A percentile compares a stretch with the other conserved stretches of the same genome.
Evolutionary conservation across 176 grass and related monocot species (phyloP).

Genomic region (Alopecurus myosuroides): DNA sequence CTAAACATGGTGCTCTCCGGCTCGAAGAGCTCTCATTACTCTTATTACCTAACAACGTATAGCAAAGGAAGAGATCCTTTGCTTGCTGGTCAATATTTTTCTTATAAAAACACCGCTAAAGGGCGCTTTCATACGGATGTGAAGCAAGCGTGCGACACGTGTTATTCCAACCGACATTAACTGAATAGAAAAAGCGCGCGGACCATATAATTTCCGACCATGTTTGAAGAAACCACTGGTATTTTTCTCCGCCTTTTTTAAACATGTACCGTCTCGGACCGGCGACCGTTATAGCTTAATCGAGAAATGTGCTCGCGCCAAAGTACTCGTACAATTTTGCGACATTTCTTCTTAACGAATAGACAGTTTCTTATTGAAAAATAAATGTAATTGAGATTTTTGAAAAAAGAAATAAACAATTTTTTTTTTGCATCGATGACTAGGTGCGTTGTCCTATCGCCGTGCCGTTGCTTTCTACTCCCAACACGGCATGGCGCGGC

Average conservation of each 20-base stretch:
- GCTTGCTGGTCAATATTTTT: too few relatives aligned
- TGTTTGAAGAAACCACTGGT: neutral
- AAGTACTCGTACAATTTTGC: neutral
- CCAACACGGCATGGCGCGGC: neutral
- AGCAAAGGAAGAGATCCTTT: too few relatives aligned
- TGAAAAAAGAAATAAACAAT: neutral
- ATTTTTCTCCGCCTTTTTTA: neutral
- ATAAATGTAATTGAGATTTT: neutral
- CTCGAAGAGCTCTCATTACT: too few relatives aligned
- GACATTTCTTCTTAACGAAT: neutral
- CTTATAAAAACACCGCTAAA: too few relatives aligned
- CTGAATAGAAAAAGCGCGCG: too few relatives aligned
- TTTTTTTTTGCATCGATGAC: neutral
- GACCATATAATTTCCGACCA: neutral
- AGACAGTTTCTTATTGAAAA: neutral
- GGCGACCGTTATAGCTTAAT: neutral
- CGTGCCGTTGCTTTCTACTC: neutral
- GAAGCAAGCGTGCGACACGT: too few relatives aligned
- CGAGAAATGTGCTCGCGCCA: neutral
- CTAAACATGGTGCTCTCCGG: too few relatives aligned
- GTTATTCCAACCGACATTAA: too few relatives aligned
- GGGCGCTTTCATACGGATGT: too few relatives aligned
- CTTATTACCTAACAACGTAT: too few relatives aligned
- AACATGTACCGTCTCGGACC: neutral
- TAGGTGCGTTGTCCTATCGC: neutral